Conservation (phyloP, 2,329 filamentous ascomycete species). For the Stachybotrys chartarum region DNA sequence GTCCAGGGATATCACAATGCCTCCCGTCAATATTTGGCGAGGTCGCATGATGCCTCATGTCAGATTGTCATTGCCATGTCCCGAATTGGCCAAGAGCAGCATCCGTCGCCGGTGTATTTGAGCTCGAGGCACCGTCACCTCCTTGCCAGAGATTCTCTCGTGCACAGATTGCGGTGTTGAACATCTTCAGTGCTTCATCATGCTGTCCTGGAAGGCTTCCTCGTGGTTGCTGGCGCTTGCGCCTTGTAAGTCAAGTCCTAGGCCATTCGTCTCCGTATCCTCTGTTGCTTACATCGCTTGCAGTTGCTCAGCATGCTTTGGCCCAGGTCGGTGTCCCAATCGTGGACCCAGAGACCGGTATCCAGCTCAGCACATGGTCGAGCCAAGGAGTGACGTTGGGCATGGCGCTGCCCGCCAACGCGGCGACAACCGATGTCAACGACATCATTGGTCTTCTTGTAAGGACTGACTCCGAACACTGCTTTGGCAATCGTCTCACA, state of each 20-base stretch:
- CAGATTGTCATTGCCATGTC: neutral
- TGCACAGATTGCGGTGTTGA: neutral
- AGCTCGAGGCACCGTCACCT: neutral
- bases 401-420: constrained; percentile 43
- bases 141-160: neutral
- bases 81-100: neutral
- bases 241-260: neutral
- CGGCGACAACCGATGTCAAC: constrained; percentile 35
- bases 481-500: constrained; percentile 1
- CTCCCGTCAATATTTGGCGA: neutral
- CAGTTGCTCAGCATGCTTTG: neutral
- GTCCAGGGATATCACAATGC: neutral
- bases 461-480: constrained; percentile 8
- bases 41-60: neutral
- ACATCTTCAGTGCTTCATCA: neutral
- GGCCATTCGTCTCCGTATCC: neutral
- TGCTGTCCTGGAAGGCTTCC: neutral
- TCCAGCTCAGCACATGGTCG: constrained; percentile 44
- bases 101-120: neutral
- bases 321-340: constrained; percentile 6
- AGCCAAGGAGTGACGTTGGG: constrained; percentile 43
- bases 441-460: constrained; percentile 57
- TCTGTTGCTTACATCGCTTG: neutral
- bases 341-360: constrained; percentile 41
- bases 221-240: constrained; percentile 1